Evolutionary conservation across 176 grass and related monocot species (phyloP).

Genomic region (barley (Hordeum vulgare)): MorexV3_pseudomolecules_assembly NC_058522.1:463276437-463276936

Average conservation of each 20-base stretch:
- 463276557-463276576: slow-evolving; percentile 13
- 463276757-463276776: not conserved
- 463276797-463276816: slow-evolving; percentile 29
- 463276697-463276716: slow-evolving; percentile 18
- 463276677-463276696: not conserved
- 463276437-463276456: slow-evolving; percentile 32
- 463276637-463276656: slow-evolving; percentile 22
- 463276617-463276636: slow-evolving; percentile 55
- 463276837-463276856: slow-evolving; percentile 43
- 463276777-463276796: slow-evolving; percentile 54
- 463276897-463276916: slow-evolving; percentile 51
- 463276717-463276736: slow-evolving; percentile 19
- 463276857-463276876: slow-evolving; percentile 24
- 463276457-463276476: slow-evolving; percentile 44
- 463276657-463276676: slow-evolving; percentile 12
- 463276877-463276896: slow-evolving; percentile 10
- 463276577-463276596: slow-evolving; percentile 36
- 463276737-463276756: not conserved
- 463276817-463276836: slow-evolving; percentile 29
- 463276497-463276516: slow-evolving; percentile 41
- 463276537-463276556: slow-evolving; percentile 8
- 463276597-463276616: slow-evolving; percentile 36
- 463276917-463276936: slow-evolving; percentile 51
- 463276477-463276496: slow-evolving; percentile 46
- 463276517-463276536: slow-evolving; percentile 67